A percentile compares a stretch with the other conserved stretches of the same genome.
Evolutionary conservation across 306 rosid species (phyloP).

Genomic region (Prunus mira): DNA sequence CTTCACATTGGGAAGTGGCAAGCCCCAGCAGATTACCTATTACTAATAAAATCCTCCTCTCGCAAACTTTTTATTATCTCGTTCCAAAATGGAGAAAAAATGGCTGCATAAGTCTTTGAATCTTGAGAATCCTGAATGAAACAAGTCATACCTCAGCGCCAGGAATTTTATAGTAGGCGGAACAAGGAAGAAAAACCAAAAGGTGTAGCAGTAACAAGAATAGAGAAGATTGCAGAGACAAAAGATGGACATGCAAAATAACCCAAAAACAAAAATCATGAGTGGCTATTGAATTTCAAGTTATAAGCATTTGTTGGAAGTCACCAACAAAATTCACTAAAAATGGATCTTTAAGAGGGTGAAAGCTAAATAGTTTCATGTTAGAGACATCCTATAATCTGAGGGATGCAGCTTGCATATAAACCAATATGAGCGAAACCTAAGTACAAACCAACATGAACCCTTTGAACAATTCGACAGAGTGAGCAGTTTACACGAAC

Average conservation of each 20-base stretch:
- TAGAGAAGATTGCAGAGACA: not conserved
- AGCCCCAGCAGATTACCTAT: conserved; percentile 49
- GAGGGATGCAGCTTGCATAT: not conserved
- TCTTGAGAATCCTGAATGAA: conserved; percentile 65
- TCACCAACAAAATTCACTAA: not conserved
- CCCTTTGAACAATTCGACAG: not conserved
- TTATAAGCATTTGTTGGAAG: not conserved
- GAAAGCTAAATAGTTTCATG: not conserved
- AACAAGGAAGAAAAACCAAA: not conserved
- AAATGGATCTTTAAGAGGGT: not conserved
- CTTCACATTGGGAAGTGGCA: conserved; percentile 18
- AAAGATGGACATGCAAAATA: not conserved
- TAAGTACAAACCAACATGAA: too few species aligned
- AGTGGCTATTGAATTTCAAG: not conserved
- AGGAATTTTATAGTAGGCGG: not conserved
- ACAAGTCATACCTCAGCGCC: not conserved
- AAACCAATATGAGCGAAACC: too few species aligned
- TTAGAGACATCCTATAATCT: not conserved
- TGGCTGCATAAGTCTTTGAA: conserved; percentile 66
- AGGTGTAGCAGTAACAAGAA: not conserved
- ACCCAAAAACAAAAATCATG: not conserved
- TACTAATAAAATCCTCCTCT: conserved; percentile 89
- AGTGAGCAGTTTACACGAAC: not conserved
- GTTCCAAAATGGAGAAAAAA: conserved; percentile 94
- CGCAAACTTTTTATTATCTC: conserved; percentile 92